phyloP scores from a whole-genome alignment of 1,284 basidiomycete species.

The Gymnopus androsaceus region DNA sequence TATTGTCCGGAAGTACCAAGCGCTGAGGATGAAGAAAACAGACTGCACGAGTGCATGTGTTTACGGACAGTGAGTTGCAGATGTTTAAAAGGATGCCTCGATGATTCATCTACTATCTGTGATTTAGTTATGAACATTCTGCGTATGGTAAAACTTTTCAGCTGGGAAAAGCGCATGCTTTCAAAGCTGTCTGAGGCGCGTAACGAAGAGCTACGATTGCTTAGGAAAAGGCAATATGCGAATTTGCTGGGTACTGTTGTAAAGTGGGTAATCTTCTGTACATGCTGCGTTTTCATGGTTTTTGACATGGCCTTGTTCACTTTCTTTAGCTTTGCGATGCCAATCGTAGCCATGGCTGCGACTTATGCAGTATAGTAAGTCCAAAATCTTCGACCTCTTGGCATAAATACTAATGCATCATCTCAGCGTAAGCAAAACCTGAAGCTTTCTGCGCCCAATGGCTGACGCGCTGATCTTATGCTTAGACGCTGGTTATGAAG shows the following conservation, averaged over 20 bases:
- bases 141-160: constrained; percentile 62
- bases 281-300: not conserved
- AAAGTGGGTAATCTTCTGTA: constrained; percentile 28
- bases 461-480: not conserved
- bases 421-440: constrained; percentile 1
- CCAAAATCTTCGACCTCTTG: not conserved
- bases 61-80: constrained; percentile 7
- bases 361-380: constrained; percentile 42
- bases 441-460: not conserved
- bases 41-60: constrained; percentile 50
- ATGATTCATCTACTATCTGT: too few species aligned
- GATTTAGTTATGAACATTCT: constrained; percentile 34
- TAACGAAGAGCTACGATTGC: constrained; percentile 45
- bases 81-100: not conserved
- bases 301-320: not conserved
- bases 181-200: constrained; percentile 44
- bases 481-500: constrained; percentile 39
- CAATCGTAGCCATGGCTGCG: constrained; percentile 55
- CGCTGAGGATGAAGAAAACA: constrained; percentile 30
- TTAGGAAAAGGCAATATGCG: constrained; percentile 36
- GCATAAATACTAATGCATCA: not conserved
- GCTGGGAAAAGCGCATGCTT: constrained; percentile 52
- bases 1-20: constrained; percentile 34
- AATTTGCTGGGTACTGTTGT: constrained; percentile 32
- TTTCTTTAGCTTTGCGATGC: constrained; percentile 48